Conservation (phyloP, 352 stramenopile species). For the Pythium dissotocum region DNA sequence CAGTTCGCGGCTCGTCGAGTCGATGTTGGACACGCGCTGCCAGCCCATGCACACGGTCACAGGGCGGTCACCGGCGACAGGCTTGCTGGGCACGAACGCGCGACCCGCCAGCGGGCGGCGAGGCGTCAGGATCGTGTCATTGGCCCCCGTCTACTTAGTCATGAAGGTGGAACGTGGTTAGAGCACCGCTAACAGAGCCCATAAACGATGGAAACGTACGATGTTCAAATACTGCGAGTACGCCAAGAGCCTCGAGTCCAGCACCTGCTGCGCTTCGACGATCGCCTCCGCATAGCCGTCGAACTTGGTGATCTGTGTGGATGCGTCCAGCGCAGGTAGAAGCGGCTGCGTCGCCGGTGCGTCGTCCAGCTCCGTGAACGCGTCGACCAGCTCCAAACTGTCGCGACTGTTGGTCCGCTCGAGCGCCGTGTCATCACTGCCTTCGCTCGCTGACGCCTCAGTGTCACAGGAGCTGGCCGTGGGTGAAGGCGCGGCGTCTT, state of each 20-base stretch:
- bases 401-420: conserved; percentile 6
- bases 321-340: conserved; percentile 74
- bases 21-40: conserved; percentile 75
- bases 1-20: conserved; percentile 70
- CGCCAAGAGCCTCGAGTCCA: conserved; percentile 55
- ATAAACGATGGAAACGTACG: conserved; percentile 30
- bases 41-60: conserved; percentile 88
- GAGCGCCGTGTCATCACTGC: conserved; percentile 10
- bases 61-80: conserved; percentile 61
- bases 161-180: neutral
- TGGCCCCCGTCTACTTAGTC: conserved; percentile 41
- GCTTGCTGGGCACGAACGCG: conserved; percentile 62
- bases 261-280: conserved; percentile 63
- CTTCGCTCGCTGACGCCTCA: conserved; percentile 27
- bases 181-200: neutral
- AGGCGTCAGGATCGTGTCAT: conserved; percentile 66
- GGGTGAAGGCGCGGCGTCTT: conserved; percentile 29
- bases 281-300: conserved; percentile 82
- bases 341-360: conserved; percentile 60
- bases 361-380: conserved; percentile 50
- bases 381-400: conserved; percentile 27
- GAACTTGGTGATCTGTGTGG: conserved; percentile 84
- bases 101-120: conserved; percentile 48
- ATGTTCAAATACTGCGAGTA: conserved; percentile 88
- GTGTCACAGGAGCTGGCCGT: conserved; percentile 34